These are phyloP conservation scores for Leptosphaerulina australis DNA, from an alignment of 2,329 filamentous ascomycete genomes.

Conservation along the genomic window DNA sequence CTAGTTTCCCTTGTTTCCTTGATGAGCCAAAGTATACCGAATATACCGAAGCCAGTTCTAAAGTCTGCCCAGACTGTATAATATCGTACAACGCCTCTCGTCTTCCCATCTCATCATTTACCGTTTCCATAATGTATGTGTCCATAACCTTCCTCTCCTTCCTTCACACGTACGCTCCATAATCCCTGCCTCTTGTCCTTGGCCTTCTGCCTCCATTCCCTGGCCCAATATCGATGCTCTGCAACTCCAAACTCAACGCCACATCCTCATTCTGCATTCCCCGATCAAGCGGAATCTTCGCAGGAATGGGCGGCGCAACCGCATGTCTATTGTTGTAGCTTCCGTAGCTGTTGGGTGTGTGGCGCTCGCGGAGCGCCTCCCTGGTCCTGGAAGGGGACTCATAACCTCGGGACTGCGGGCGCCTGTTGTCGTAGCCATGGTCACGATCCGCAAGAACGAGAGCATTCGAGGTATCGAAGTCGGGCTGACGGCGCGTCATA, in stretches of 20 bases:
- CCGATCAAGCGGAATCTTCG: constrained; percentile 66
- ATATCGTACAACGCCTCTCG: background rate
- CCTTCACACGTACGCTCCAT: constrained; percentile 3
- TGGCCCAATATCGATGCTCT: constrained; percentile 54
- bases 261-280: constrained; percentile 50
- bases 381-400: constrained; percentile 27
- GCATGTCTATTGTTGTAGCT: constrained; percentile 14
- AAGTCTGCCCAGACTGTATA: background rate
- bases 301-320: constrained; percentile 66
- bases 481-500: constrained; percentile 29
- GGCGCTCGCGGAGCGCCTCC: constrained; percentile 42
- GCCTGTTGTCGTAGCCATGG: constrained; percentile 21
- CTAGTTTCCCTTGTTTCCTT: no score
- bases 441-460: constrained; percentile 36
- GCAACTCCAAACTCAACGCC: constrained; percentile 74
- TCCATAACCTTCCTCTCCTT: background rate
- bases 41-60: background rate
- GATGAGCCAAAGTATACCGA: no score
- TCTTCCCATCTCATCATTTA: no score
- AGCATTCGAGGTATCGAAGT: constrained; percentile 16
- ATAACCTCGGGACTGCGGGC: constrained; percentile 38
- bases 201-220: constrained; percentile 31
- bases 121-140: background rate
- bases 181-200: constrained; percentile 16
- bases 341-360: constrained; percentile 42